Evolutionary conservation across 1,284 basidiomycete genomes (phyloP), one percentile per base, ranked within the genome.

Genomic region (Bondarzewia mesenterica): DNA sequence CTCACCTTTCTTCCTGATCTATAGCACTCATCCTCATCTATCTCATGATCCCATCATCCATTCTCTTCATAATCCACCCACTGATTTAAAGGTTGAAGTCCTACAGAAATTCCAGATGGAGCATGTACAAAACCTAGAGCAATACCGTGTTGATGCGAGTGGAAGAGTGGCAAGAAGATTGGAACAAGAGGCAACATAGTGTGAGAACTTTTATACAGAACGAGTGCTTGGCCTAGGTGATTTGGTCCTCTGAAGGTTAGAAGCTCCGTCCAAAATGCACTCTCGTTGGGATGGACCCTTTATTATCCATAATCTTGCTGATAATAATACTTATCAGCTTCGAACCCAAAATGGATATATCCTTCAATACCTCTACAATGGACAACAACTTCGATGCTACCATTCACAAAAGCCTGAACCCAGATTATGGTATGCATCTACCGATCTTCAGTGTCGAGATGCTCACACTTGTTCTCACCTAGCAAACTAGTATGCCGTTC

Each of bases 261-360:
- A 43, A 18, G 23, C 32, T 21, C 39, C 42, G 15, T 41, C 49
- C 3, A 53, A 53, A 39, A 6, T 53, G 1, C 52, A 53, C 42
- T 47, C 52, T 3, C 47, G 52, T 14, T 53, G 52, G 52, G 52
- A 53, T 26, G 52, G 52, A 1, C 52, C 49, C 3, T 53, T 53
- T 45, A 49, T 53, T 21, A 40, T 53, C 12, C 46, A 51, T 16
- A 43, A 50, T 37, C 15, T 53, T 27, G 47, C 52, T n/a, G 46
- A 53, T 39, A 47, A 46, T 3, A 50, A 50, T 45, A 53, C 52
- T 1, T 53, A 48, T 38, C 52, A 53, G 44, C 47, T 53, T 12
- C 21, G 36, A 6, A 53, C 52, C 4, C 42, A 43, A 2, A 46
- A 42, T 21, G 52, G 47, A 1, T 53, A 51, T 23, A 42, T 53